Percentiles rank a stretch among this genome's conserved stretches.
phyloP scores from a whole-genome alignment of 148 eudicot species.

The Polygonum maritimum region DNA sequence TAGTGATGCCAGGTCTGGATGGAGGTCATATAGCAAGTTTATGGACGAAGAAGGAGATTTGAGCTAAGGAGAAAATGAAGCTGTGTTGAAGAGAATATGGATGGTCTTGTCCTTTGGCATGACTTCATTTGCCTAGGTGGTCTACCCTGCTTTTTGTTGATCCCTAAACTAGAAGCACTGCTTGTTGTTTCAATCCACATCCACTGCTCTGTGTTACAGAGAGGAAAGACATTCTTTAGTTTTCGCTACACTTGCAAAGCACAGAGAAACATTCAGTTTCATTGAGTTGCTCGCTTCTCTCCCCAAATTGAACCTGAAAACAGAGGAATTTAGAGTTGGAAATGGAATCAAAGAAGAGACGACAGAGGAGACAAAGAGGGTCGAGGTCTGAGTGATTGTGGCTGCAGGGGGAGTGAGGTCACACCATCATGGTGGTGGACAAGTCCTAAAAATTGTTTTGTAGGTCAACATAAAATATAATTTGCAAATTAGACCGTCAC shows the following conservation, averaged over 20 bases:
- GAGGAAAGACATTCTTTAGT: background rate
- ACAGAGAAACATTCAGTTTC: background rate
- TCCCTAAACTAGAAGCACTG: background rate
- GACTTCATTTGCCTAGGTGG: background rate
- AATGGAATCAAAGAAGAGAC: background rate
- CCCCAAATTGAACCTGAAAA: background rate
- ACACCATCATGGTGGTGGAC: background rate
- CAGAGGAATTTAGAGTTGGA: background rate
- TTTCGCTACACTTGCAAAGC: background rate
- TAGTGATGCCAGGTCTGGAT: background rate
- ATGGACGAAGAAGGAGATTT: background rate
- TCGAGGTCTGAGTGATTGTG: background rate
- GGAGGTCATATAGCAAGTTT: background rate
- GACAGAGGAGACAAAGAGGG: slow-evolving; percentile 1
- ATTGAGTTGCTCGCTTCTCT: background rate
- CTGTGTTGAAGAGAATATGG: background rate
- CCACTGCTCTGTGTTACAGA: background rate
- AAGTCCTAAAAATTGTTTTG: background rate
- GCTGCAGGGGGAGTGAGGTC: background rate
- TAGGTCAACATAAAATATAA: background rate
- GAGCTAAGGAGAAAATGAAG: background rate
- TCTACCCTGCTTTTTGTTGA: background rate
- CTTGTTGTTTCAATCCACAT: background rate
- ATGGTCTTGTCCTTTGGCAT: background rate
- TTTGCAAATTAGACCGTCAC: background rate